Base-by-base conservation (phyloP, 176 grass and related monocot species). In the Cenchrus americanus region DNA sequence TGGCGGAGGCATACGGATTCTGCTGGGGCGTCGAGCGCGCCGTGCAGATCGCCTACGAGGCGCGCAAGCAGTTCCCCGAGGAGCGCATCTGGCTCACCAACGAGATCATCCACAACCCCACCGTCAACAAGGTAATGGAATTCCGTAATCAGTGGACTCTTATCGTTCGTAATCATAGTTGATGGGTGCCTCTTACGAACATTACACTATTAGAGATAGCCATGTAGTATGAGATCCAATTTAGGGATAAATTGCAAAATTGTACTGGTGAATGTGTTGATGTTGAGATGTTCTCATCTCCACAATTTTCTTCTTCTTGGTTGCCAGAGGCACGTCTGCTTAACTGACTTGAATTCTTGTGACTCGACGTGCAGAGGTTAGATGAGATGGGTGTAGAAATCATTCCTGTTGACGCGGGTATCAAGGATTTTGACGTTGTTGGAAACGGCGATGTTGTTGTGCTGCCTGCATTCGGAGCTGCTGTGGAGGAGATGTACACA, bases 21-120 rank as follows among this genome's bases (percentile, higher is more conserved):
- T 99, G 97, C 79, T 96, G 93, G 93, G 97, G 97, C 77, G 97
- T 99, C 34, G 97, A 99, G 87, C 91, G 97, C 40, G 97, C 97
- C 47, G 93, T 99, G 64, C 97, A 99, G 93, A 96, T 98, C 61
- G 96, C 93, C 40, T 99, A 99, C 81, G 97, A 99, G 87, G 91
- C 97, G 77, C 92, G 97, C 88, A 96, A 94, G 93, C 97, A 99
- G 87, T 99, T 99, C 78, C 97, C 97, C 62, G 93, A 96, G 37
- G 93, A 99, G 30, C 86, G 80, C 64, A 87, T 99, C 83, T 99
- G 97, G 97, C 76, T 99, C 80, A 99, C 97, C 58, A 99, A 99
- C 85, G 91, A 99, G 77, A 96, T 99, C 84, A 99, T 99, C 69
- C 97, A 99, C 83, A 99, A 99, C 49, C 97, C 97, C 13, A 99